Evolutionary conservation across 177 flowering plant genomes (phyloP), one percentile per base, ranked within the genome.

Genomic region (Telopea speciosissima): DNA sequence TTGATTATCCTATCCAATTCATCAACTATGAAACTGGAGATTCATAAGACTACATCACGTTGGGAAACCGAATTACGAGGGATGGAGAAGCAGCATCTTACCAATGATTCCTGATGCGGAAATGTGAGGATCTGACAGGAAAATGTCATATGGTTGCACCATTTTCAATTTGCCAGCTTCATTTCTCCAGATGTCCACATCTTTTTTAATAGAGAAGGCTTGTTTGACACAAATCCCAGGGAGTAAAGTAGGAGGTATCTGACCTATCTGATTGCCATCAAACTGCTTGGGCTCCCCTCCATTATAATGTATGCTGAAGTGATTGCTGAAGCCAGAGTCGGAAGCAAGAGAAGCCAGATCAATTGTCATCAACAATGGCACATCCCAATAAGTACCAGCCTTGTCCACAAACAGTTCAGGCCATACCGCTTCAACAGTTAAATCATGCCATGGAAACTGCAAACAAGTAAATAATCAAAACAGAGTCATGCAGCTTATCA

Each of bases 351-450:
- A 86, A 70, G 92, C 93, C 45, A 92, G 75, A 84, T 94, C 97
- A 70, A 85, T 40, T 14, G 85, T 84, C 79, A 86, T 65, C 28
- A 88, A 73, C 12, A 86, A 79, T 26, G 98, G 98, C 22, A 89
- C 92, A 77, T 89, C 96, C 98, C 96, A 91, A 70, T 88, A 93
- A 40, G 78, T 84, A 36, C 96, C 92, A 63, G 28, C 0, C 67
- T 80, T 74, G 77, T 90, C 95, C 17, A 90, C 83, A 77, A 89
- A 91, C 72, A 91, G 93, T 45, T 84, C 90, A 26, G 97, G 96
- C 67, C 77, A 87, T 65, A 74, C 81, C 70, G 90, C 89, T 79
- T 89, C 98, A 76, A 86, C 66, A 0, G 81, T 86, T 33, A 93
- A 76, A 76, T 88, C 77, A 74, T 91, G 96, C 45, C 73, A 70